Evolutionary conservation across 805 yeast genomes (phyloP).

Genomic region (Barnettozyma populi): DNA sequence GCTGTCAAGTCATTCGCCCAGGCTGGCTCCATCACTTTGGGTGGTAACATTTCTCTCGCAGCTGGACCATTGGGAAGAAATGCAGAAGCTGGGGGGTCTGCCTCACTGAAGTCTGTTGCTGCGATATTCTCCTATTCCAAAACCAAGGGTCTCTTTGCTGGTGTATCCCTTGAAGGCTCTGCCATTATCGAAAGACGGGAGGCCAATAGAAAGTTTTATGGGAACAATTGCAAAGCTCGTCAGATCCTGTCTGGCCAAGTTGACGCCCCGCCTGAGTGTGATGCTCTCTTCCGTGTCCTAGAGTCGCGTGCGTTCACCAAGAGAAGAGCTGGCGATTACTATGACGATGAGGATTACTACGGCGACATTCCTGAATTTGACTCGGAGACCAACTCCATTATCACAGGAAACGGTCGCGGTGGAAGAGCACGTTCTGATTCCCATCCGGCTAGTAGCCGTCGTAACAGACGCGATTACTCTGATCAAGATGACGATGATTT

Average conservation of each 20-base stretch:
- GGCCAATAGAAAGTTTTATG: conserved; percentile 93
- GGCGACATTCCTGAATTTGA: conserved; percentile 48
- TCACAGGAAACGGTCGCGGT: conserved; percentile 11
- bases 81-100: conserved; percentile 96
- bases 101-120: conserved; percentile 79
- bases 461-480: conserved; percentile 21
- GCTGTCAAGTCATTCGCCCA: conserved; percentile 95
- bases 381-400: conserved; percentile 22
- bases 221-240: conserved; percentile 83
- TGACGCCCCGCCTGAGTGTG: conserved; percentile 91
- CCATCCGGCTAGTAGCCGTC: conserved; percentile 6
- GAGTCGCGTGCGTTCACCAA: conserved; percentile 78
- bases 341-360: conserved; percentile 59
- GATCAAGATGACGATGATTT: conserved; percentile 30
- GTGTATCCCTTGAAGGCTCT: conserved; percentile 95
- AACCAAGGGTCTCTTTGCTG: conserved; percentile 95
- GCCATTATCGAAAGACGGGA: conserved; percentile 96
- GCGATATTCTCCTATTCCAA: conserved; percentile 92
- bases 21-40: conserved; percentile 88
- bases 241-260: conserved; percentile 78
- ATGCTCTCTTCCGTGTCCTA: conserved; percentile 76
- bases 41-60: conserved; percentile 92
- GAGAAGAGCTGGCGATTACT: conserved; percentile 38
- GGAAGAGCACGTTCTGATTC: conserved; percentile 16
- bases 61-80: conserved; percentile 97